phyloP scores from a whole-genome alignment of 495 filamentous ascomycete species.

The Penicillium bovifimosum region DNA sequence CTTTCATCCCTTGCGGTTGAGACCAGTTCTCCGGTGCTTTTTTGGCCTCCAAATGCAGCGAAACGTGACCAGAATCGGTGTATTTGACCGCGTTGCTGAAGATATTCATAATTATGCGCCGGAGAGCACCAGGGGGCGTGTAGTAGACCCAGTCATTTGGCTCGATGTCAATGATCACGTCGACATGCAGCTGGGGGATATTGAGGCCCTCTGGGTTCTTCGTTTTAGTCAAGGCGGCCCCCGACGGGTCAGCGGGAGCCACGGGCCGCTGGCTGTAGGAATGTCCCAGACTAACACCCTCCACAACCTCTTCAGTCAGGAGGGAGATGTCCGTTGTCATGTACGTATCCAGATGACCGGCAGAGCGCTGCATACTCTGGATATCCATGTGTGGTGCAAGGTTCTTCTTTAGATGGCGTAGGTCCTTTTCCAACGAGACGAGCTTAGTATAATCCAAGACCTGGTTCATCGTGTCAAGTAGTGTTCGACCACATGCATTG shows the following conservation, averaged over 20 bases:
- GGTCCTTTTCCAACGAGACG: conserved; percentile 43
- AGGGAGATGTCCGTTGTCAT: conserved; percentile 30
- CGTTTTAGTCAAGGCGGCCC: background rate
- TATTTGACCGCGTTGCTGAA: conserved; percentile 80
- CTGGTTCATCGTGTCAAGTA: conserved; percentile 74
- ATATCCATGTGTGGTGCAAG: conserved; percentile 13
- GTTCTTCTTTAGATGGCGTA: conserved; percentile 28
- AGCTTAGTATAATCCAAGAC: conserved; percentile 66
- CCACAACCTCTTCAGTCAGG: conserved; percentile 43
- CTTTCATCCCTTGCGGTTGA: conserved; percentile 11
- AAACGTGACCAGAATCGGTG: conserved; percentile 58
- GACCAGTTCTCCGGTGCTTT: conserved; percentile 15
- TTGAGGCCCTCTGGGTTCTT: background rate
- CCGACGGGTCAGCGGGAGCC: conserved; percentile 13
- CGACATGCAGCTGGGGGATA: conserved; percentile 28
- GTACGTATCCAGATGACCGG: conserved; percentile 36
- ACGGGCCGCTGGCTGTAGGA: conserved; percentile 26
- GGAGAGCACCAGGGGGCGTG: conserved; percentile 62
- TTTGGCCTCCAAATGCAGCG: conserved; percentile 49
- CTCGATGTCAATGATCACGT: conserved; percentile 60
- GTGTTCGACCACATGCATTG: conserved; percentile 64
- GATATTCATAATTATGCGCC: conserved; percentile 72
- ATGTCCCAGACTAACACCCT: conserved; percentile 47
- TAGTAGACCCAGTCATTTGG: conserved; percentile 54
- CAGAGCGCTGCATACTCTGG: conserved; percentile 21